phyloP scores from a whole-genome alignment of 148 eudicot genomes.

The Chenopodium berlandieri region DNA sequence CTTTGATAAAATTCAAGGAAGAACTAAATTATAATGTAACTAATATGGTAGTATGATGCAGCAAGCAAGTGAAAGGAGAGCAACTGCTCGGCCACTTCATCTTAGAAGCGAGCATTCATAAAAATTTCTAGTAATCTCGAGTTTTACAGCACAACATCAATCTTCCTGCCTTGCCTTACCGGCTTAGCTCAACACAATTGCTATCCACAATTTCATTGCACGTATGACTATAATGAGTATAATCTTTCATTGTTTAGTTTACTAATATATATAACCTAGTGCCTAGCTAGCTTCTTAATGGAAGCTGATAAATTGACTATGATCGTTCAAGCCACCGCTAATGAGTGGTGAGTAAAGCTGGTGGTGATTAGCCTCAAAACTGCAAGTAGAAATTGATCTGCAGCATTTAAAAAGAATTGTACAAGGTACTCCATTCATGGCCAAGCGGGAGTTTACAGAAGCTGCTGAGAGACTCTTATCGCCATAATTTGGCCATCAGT shows the following conservation, averaged over 20 bases:
- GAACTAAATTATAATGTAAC: constrained; percentile 88
- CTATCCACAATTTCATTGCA: neutral
- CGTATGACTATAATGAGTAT: neutral
- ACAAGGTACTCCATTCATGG: neutral
- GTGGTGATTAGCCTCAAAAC: neutral
- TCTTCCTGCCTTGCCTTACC: too few relatives aligned
- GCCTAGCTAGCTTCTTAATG: neutral
- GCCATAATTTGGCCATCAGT: constrained; percentile 63
- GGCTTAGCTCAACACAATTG: too few relatives aligned
- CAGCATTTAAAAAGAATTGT: neutral
- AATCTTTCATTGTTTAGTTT: neutral
- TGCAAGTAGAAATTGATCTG: neutral
- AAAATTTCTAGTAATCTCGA: too few relatives aligned
- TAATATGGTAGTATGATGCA: constrained; percentile 81
- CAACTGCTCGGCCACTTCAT: too few relatives aligned
- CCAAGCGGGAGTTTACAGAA: constrained; percentile 37
- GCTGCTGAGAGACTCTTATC: constrained; percentile 88
- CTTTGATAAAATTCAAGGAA: constrained; percentile 37
- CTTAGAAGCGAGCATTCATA: too few relatives aligned
- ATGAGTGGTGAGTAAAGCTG: neutral
- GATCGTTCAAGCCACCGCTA: neutral
- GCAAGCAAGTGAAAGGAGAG: constrained; percentile 5
- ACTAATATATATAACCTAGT: neutral
- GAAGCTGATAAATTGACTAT: neutral
- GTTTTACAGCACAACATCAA: too few relatives aligned